These are phyloP conservation scores for Aspergillus tubingensis DNA, from an alignment of 2,329 filamentous ascomycete genomes.

Conservation along the genomic window DNA sequence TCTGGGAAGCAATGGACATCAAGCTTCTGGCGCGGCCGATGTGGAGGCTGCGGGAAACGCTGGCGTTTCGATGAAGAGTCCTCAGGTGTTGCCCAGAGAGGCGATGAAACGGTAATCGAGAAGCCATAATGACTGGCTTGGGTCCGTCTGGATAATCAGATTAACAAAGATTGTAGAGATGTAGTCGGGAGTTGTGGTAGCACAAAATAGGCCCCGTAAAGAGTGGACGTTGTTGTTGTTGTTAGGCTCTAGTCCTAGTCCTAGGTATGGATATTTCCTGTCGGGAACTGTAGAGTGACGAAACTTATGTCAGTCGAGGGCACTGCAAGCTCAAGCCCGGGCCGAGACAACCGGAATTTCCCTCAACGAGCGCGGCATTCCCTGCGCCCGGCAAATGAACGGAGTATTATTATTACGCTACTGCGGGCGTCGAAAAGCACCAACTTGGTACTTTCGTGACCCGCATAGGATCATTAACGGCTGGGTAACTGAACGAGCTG, in stretches of 20 bases:
- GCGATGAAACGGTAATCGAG: constrained; percentile 41
- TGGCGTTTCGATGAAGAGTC: constrained; percentile 30
- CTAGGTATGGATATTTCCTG: background rate
- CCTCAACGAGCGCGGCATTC: constrained; percentile 20
- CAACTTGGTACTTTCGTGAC: constrained; percentile 25
- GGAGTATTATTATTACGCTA: constrained; percentile 40
- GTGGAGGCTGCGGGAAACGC: constrained; percentile 27
- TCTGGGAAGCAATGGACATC: constrained; percentile 26
- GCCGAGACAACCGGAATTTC: constrained; percentile 35
- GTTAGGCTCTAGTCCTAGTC: background rate
- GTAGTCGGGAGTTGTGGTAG: background rate
- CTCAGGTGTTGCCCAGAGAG: constrained; percentile 37
- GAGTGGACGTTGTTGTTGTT: background rate
- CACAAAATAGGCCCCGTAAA: background rate
- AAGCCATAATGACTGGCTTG: constrained; percentile 36
- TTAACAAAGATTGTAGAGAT: background rate
- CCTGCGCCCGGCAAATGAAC: constrained; percentile 28
- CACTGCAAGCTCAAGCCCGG: constrained; percentile 23
- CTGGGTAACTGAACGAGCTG: background rate
- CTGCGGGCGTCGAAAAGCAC: constrained; percentile 22
- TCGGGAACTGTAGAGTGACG: constrained; percentile 16
- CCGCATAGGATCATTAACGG: background rate
- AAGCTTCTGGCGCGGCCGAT: constrained; percentile 28
- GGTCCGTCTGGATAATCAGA: background rate
- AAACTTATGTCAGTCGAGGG: constrained; percentile 18